Conservation (phyloP, 2,329 filamentous ascomycete species). For the Zymoseptoria pseudotritici region DNA sequence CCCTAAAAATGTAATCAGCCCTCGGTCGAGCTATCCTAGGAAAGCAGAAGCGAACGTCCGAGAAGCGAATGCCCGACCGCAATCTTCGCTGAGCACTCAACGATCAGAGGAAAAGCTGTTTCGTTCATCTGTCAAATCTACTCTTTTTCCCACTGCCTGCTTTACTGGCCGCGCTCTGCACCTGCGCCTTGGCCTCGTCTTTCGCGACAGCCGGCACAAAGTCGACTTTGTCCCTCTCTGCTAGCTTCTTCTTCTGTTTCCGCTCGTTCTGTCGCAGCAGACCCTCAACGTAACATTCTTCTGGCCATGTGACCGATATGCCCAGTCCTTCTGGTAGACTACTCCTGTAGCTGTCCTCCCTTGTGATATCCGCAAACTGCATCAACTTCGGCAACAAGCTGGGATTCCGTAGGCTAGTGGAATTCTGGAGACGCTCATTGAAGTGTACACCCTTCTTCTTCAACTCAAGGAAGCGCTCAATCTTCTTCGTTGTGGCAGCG, state of each 20-base stretch:
- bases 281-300: slow-evolving; percentile 37
- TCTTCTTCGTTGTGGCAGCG: slow-evolving; percentile 52
- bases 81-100: background rate
- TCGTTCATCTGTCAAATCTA: slow-evolving; percentile 7
- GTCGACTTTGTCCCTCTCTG: slow-evolving; percentile 23
- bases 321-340: slow-evolving; percentile 38
- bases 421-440: slow-evolving; percentile 64
- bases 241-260: slow-evolving; percentile 34
- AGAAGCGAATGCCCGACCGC: background rate
- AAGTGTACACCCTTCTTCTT: slow-evolving; percentile 73
- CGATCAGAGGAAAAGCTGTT: background rate
- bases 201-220: slow-evolving; percentile 22
- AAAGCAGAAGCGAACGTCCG: background rate
- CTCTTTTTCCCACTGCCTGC: slow-evolving; percentile 7
- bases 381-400: slow-evolving; percentile 65
- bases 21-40: too few species aligned
- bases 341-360: slow-evolving; percentile 58
- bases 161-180: slow-evolving; percentile 3
- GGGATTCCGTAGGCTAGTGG: slow-evolving; percentile 63
- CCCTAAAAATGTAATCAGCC: too few species aligned
- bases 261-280: slow-evolving; percentile 28
- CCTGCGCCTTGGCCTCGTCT: slow-evolving; percentile 5
- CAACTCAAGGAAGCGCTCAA: slow-evolving; percentile 66
- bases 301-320: slow-evolving; percentile 34
- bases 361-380: slow-evolving; percentile 55